Evolutionary conservation across 108 stramenopile genomes (phyloP).

Genomic region (Discostella stelligeroides): DNA sequence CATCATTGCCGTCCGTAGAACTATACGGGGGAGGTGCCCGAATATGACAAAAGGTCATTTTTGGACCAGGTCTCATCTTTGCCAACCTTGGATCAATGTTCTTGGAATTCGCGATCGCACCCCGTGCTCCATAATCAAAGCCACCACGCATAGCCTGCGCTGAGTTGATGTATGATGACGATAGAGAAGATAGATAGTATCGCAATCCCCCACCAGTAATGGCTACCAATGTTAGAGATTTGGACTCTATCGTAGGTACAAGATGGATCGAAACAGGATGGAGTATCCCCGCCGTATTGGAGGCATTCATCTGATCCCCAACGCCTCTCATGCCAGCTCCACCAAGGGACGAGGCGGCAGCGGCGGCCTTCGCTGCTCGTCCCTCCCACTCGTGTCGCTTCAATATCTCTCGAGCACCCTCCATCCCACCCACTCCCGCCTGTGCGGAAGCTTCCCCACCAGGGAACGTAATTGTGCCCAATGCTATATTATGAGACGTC

Average conservation of each 20-base stretch:
- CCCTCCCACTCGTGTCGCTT: conserved; percentile 63
- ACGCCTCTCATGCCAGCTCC: conserved; percentile 3
- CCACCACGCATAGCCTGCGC: conserved; percentile 40
- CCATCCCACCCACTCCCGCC: conserved; percentile 90
- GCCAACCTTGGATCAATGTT: conserved; percentile 20
- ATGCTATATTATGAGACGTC: conserved; percentile 48
- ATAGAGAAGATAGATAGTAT: conserved; percentile 74
- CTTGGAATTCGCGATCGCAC: not conserved
- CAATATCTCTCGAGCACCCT: conserved; percentile 77
- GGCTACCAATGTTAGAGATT: conserved; percentile 75
- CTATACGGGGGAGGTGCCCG: conserved; percentile 74
- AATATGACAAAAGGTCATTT: conserved; percentile 81
- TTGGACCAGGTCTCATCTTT: conserved; percentile 33
- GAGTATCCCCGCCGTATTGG: conserved; percentile 42
- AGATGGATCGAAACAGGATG: conserved; percentile 81
- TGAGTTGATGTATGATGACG: conserved; percentile 39
- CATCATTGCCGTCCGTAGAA: conserved; percentile 35
- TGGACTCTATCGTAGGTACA: conserved; percentile 66
- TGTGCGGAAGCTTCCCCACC: conserved; percentile 75
- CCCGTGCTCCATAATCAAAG: conserved; percentile 23
- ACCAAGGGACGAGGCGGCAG: conserved; percentile 23
- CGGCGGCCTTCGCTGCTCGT: conserved; percentile 18
- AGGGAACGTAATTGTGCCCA: conserved; percentile 64
- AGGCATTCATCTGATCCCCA: not conserved
- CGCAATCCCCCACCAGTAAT: conserved; percentile 80